Conservation (phyloP, 1,139 yeast species). For the Trichomonascaceae sp. region DNA sequence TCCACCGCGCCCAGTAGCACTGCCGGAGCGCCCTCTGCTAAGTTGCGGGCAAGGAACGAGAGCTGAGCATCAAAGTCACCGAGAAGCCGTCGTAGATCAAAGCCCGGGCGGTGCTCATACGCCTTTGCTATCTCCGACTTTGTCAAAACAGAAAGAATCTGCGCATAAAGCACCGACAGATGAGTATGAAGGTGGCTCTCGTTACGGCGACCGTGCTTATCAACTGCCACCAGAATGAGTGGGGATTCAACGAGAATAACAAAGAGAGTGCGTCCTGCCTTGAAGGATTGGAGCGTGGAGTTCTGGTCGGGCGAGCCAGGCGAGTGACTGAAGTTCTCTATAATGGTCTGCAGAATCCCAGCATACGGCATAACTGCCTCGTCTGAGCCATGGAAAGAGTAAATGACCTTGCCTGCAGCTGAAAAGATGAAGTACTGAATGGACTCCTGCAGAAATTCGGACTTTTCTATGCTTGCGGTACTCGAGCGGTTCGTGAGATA, state of each 20-base stretch:
- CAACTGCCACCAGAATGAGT: constrained; percentile 59
- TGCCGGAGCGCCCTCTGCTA: constrained; percentile 42
- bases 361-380: constrained; percentile 58
- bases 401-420: constrained; percentile 87
- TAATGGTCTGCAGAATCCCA: constrained; percentile 49
- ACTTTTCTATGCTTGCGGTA: constrained; percentile 1
- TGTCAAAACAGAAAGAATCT: constrained; percentile 68
- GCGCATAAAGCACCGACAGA: constrained; percentile 61
- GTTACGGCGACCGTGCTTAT: constrained; percentile 37
- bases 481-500: constrained; percentile 1
- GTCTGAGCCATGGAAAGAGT: constrained; percentile 67
- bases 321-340: constrained; percentile 12
- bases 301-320: background rate
- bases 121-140: constrained; percentile 58
- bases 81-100: constrained; percentile 65
- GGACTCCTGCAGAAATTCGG: constrained; percentile 30
- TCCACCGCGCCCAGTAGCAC: constrained; percentile 50
- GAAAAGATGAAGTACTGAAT: constrained; percentile 79
- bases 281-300: constrained; percentile 15
- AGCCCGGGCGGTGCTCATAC: constrained; percentile 61
- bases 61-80: constrained; percentile 54
- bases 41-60: constrained; percentile 45
- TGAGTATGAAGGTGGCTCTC: constrained; percentile 50
- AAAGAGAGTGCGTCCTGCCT: constrained; percentile 34
- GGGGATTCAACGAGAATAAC: constrained; percentile 57